Conservation (phyloP, 805 yeast genomes). For the Metschnikowia reukaufii region DNA sequence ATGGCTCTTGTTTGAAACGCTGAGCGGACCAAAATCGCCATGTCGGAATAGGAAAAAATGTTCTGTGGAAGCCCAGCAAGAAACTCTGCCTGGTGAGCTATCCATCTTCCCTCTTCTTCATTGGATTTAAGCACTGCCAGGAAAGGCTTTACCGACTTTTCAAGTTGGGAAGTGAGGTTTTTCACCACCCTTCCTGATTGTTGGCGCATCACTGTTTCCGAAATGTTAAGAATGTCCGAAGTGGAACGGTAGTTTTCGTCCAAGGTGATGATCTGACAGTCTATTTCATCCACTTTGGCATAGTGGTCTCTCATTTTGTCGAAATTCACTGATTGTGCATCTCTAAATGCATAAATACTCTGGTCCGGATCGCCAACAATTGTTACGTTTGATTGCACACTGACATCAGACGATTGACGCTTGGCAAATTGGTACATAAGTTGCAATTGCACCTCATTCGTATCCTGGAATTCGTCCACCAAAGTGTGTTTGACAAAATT, state of each 20-base stretch:
- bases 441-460: conserved; percentile 72
- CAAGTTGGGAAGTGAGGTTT: conserved; percentile 47
- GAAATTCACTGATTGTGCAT: conserved; percentile 73
- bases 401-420: conserved; percentile 32
- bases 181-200: conserved; percentile 50
- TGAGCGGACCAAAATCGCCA: conserved; percentile 72
- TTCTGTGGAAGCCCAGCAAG: conserved; percentile 44
- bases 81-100: conserved; percentile 54
- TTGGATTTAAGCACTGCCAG: conserved; percentile 40
- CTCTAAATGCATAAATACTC: conserved; percentile 85
- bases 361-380: conserved; percentile 98
- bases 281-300: conserved; percentile 13
- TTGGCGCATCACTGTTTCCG: conserved; percentile 65
- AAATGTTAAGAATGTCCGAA: conserved; percentile 56
- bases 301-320: conserved; percentile 49
- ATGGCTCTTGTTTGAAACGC: conserved; percentile 59
- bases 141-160: conserved; percentile 46
- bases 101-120: conserved; percentile 56
- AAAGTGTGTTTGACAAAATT: conserved; percentile 64
- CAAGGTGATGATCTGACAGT: conserved; percentile 43
- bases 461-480: conserved; percentile 95
- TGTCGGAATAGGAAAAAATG: conserved; percentile 53
- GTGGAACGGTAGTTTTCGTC: conserved; percentile 83
- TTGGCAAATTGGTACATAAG: conserved; percentile 52
- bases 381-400: conserved; percentile 57